A percentile compares a stretch with the other conserved stretches of the same genome.
Evolutionary conservation across 2,329 filamentous ascomycete species (phyloP).

Genomic region (Claviceps sp.): DNA sequence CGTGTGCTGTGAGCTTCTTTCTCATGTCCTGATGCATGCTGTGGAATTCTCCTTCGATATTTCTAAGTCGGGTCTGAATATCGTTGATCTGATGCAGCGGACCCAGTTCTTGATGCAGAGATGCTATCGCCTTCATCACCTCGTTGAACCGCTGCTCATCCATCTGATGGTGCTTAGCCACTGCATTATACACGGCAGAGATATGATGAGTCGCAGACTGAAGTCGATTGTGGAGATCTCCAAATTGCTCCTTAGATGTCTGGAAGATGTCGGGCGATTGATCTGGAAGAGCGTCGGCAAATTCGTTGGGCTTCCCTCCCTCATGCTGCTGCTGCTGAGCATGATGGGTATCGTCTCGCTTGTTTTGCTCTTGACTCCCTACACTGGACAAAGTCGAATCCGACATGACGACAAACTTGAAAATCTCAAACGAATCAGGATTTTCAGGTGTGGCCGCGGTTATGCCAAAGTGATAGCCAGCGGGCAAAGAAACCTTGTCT

Average conservation of each 20-base stretch:
- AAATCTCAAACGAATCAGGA: conserved; percentile 88
- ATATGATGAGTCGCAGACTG: conserved; percentile 60
- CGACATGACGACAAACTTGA: conserved; percentile 66
- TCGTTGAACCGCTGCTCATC: conserved; percentile 45
- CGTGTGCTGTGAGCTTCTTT: conserved; percentile 36
- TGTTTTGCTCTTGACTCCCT: conserved; percentile 3
- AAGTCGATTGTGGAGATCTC: conserved; percentile 73
- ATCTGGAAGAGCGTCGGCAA: conserved; percentile 29
- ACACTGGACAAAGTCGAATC: conserved; percentile 23
- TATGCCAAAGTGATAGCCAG: conserved; percentile 74
- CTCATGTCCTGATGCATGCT: conserved; percentile 41
- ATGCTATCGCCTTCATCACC: conserved; percentile 31
- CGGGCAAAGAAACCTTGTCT: conserved; percentile 62
- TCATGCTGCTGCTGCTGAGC: conserved; percentile 20
- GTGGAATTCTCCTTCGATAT: conserved; percentile 45
- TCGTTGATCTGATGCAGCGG: conserved; percentile 30
- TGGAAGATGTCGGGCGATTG: conserved; percentile 32
- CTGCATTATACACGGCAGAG: conserved; percentile 43
- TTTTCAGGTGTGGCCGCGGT: conserved; percentile 80
- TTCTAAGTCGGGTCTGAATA: conserved; percentile 32
- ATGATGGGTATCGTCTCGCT: too few relatives aligned
- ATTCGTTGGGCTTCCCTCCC: conserved; percentile 10
- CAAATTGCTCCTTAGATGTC: conserved; percentile 52
- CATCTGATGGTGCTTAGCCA: conserved; percentile 35
- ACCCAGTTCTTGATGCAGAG: conserved; percentile 32